Conservation (phyloP, 345 rosid species). For the Xanthoceras sorbifolium region DNA sequence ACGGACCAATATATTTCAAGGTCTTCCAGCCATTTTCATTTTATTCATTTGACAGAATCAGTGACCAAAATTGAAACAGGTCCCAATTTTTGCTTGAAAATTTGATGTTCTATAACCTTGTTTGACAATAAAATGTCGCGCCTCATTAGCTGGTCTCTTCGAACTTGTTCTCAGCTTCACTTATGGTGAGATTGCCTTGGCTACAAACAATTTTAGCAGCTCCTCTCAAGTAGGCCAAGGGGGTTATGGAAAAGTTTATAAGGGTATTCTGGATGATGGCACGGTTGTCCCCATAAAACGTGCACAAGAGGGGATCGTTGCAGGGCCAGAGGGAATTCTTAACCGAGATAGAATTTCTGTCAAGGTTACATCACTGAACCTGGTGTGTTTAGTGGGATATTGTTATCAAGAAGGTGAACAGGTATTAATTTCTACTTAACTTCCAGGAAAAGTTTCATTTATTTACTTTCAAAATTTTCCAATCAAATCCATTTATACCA, state of each 20-base stretch:
- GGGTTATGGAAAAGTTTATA: conserved; percentile 90
- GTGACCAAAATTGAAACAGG: background rate
- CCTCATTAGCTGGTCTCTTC: background rate
- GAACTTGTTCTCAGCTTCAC: conserved; percentile 38
- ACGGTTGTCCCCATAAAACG: conserved; percentile 84
- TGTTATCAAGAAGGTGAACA: conserved; percentile 96
- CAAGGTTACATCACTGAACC: conserved; percentile 94
- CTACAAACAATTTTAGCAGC: conserved; percentile 60
- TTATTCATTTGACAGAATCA: no score
- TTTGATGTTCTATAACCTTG: background rate
- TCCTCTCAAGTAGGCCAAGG: conserved; percentile 88
- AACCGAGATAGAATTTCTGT: conserved; percentile 82
- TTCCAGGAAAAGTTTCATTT: background rate
- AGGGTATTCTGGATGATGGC: conserved; percentile 70
- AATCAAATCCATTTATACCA: background rate
- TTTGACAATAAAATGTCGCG: background rate
- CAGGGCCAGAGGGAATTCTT: conserved; percentile 93
- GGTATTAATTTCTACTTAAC: conserved; percentile 37
- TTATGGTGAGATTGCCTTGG: conserved; percentile 68
- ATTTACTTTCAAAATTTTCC: background rate
- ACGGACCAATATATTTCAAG: no score
- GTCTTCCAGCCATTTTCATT: no score
- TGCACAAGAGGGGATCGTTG: conserved; percentile 78
- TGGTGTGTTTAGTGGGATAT: conserved; percentile 81
- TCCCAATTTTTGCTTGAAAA: background rate